Evolutionary conservation across 2,329 filamentous ascomycete genomes (phyloP), one percentile per base, ranked within the genome.

Genomic region (Leptosphaerulina australis): DNA sequence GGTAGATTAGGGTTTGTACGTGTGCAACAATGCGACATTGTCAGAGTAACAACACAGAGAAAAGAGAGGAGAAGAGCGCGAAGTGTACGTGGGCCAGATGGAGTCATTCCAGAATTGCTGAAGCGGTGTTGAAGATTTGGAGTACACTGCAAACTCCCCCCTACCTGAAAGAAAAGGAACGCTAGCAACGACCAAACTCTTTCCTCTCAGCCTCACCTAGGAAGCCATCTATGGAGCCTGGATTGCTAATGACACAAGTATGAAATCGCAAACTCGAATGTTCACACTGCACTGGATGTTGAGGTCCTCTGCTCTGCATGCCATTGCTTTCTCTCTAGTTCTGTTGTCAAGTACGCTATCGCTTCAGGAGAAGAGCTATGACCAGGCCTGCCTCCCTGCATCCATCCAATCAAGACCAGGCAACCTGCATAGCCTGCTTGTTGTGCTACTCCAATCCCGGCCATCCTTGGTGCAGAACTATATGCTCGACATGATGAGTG

Each of bases 381-480:
- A 14, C 17, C 15, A 14, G 18, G 7, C 17, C 15, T 33, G 5
- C 15, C 2, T 14, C 18, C 17, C 30, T 14, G 9, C 11, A 15
- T 30, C 4, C 15, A 4, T 17, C 14, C 15, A 14, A 17, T 4
- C 15, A 10, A 6, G 2, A 14, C 28, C 26, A 6, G 7, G 9
- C 26, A 40, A 11, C 20, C 17, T 12, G 2, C 3, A 29, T 8
- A 20, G 3, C 10, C 15, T 9, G 18, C 5, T 20, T n/a, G 6
- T 17, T 9, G 17, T 9, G 36, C 29, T 17, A 11, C 29, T 14
- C 31, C 45, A 37, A 2, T 31, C 26, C 9, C 9, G 5, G 10
- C 51, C 46, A 20, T 48, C 39, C 15, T 51, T 38, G 2, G 40
- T 7, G 15, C 38, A 11, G 14, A 50, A 44, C 21, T 50, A 33